Evolutionary conservation across 1,139 yeast genomes (phyloP).

Genomic region (Yamadazyma atlantica): DNA sequence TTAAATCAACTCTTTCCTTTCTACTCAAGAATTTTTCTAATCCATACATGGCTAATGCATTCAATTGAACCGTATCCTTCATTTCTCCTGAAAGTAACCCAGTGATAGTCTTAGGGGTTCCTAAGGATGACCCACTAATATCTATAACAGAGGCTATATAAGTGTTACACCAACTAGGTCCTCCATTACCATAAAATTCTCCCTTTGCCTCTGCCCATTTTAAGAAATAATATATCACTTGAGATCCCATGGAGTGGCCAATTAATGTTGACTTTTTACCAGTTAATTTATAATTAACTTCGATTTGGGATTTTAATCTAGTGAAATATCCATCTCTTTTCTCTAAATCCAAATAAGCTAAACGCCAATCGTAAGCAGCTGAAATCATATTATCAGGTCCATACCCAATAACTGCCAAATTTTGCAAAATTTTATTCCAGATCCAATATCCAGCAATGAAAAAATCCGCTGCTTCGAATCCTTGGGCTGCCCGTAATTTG

Average conservation of each 20-base stretch:
- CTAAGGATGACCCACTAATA: conserved; percentile 83
- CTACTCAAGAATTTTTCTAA: conserved; percentile 90
- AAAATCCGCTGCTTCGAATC: conserved; percentile 95
- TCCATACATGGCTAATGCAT: conserved; percentile 90
- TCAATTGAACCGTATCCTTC: conserved; percentile 95
- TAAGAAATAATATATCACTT: conserved; percentile 79
- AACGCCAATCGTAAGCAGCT: conserved; percentile 95
- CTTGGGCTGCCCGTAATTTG: conserved; percentile 86
- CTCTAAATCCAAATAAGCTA: conserved; percentile 86
- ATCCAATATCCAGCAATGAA: conserved; percentile 98
- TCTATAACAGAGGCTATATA: conserved; percentile 79
- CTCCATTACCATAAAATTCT: conserved; percentile 80
- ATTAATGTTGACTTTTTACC: conserved; percentile 77
- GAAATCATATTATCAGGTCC: conserved; percentile 87
- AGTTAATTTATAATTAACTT: conserved; percentile 43
- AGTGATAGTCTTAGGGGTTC: conserved; percentile 92
- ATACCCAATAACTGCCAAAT: conserved; percentile 90
- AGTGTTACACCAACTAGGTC: conserved; percentile 80
- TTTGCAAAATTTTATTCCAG: conserved; percentile 93
- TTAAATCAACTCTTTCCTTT: conserved; percentile 81
- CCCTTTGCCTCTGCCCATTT: conserved; percentile 97
- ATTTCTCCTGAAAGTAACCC: conserved; percentile 94
- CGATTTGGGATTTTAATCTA: conserved; percentile 71
- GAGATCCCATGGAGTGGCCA: conserved; percentile 98
- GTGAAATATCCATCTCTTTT: conserved; percentile 82